Conservation (phyloP, 192 early-diverging fungal genomes). For the Rhizophagus clarus region DNA sequence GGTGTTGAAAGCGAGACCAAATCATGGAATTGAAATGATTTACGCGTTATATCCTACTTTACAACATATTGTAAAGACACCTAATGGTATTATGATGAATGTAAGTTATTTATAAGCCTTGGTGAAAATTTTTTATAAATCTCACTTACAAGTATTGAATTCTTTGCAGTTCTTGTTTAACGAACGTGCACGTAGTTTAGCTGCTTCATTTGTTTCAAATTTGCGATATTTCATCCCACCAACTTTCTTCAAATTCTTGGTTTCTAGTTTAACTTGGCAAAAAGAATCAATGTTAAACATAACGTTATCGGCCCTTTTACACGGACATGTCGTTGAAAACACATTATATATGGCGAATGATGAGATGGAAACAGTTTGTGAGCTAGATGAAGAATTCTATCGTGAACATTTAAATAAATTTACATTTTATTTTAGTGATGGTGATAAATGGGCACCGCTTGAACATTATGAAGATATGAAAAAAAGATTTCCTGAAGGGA, state of each 20-base stretch:
- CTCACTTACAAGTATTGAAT: background rate
- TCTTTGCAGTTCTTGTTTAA: conserved; percentile 13
- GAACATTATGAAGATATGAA: conserved; percentile 69
- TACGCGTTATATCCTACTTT: conserved; percentile 83
- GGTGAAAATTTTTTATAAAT: background rate
- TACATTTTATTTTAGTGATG: conserved; percentile 75
- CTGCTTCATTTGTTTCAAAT: conserved; percentile 23
- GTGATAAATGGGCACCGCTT: conserved; percentile 79
- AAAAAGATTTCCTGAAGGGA: conserved; percentile 63
- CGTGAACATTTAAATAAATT: conserved; percentile 58
- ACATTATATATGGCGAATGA: conserved; percentile 69
- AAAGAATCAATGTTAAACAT: conserved; percentile 48
- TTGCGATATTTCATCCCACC: background rate
- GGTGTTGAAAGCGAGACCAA: conserved; percentile 61
- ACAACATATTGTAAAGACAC: conserved; percentile 73
- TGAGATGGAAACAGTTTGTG: conserved; percentile 73
- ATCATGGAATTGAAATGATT: conserved; percentile 62
- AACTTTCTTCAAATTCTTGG: conserved; percentile 40
- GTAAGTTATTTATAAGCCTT: conserved; percentile 35
- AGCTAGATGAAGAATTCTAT: conserved; percentile 69
- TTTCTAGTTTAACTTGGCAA: conserved; percentile 42
- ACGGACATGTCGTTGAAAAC: conserved; percentile 61
- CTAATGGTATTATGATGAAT: conserved; percentile 66
- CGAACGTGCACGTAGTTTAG: conserved; percentile 34
- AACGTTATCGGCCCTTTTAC: conserved; percentile 69